These are phyloP conservation scores for Rubroshorea leprosula DNA, from an alignment of 345 rosid species.

Conservation along the genomic window DNA sequence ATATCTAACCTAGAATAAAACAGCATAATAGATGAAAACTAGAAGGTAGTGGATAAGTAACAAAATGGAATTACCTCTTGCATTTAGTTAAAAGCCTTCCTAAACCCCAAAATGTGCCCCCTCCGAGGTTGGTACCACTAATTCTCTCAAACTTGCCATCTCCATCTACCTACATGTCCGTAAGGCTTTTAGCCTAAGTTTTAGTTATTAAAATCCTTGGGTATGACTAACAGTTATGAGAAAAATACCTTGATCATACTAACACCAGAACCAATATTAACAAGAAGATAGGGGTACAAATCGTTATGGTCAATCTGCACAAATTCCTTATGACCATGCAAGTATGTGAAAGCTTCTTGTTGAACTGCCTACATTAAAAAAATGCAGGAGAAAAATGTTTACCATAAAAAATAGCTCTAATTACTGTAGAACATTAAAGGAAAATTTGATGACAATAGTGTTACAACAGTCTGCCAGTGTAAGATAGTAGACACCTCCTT, in stretches of 20 bases:
- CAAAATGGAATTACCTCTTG: conserved; percentile 47
- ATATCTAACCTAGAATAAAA: neutral
- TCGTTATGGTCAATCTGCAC: conserved; percentile 68
- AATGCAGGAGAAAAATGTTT: conserved; percentile 6
- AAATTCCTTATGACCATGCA: conserved; percentile 60
- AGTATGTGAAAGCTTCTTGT: conserved; percentile 74
- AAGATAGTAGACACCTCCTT: neutral
- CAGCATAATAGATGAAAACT: conserved; percentile 5
- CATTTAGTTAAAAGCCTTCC: conserved; percentile 80
- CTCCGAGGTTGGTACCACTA: conserved; percentile 89
- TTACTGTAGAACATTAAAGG: neutral
- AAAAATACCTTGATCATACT: conserved; percentile 84
- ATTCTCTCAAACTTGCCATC: conserved; percentile 75
- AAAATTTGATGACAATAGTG: neutral
- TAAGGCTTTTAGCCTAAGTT: conserved; percentile 10
- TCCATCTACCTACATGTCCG: conserved; percentile 62
- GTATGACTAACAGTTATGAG: conserved; percentile 6
- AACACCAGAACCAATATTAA: conserved; percentile 90
- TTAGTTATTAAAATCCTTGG: neutral
- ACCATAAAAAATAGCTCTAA: neutral
- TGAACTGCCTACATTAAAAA: conserved; percentile 52
- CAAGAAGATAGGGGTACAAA: conserved; percentile 81
- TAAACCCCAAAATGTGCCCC: conserved; percentile 85
- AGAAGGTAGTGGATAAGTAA: conserved; percentile 1
- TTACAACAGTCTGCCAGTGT: neutral